These are phyloP conservation scores for Myrmaecium sp. DNA, from an alignment of 2,329 filamentous ascomycete species.

Conservation along the genomic window DNA sequence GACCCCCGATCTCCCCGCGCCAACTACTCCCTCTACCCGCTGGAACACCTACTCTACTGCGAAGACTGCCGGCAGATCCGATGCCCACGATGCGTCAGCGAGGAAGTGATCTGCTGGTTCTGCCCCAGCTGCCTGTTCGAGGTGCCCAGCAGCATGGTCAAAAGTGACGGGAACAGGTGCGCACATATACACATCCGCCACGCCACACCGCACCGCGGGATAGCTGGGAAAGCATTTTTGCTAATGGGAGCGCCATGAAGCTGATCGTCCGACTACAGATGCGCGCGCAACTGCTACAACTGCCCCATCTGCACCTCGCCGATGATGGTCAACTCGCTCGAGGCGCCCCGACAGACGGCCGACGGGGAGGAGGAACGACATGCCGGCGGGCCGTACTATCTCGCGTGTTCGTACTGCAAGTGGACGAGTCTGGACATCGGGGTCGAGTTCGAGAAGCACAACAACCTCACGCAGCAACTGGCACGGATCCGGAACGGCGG, in stretches of 20 bases:
- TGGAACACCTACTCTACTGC: slow-evolving; percentile 89
- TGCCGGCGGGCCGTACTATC: slow-evolving; percentile 46
- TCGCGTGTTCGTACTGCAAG: slow-evolving; percentile 79
- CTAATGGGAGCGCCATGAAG: not conserved
- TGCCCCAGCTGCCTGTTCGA: slow-evolving; percentile 94
- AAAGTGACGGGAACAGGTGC: slow-evolving; percentile 90
- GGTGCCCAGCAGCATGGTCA: slow-evolving; percentile 80
- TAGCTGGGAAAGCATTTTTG: not conserved
- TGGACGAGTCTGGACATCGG: slow-evolving; percentile 86
- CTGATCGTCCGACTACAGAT: slow-evolving; percentile 33
- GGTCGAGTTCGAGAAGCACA: slow-evolving; percentile 77
- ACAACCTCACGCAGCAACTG: slow-evolving; percentile 69
- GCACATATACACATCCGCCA: no score
- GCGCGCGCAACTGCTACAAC: slow-evolving; percentile 87
- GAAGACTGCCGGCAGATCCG: slow-evolving; percentile 95
- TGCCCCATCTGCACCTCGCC: slow-evolving; percentile 79
- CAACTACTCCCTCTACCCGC: slow-evolving; percentile 81
- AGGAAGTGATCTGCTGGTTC: slow-evolving; percentile 90
- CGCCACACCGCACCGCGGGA: not conserved
- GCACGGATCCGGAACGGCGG: slow-evolving; percentile 44
- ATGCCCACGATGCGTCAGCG: slow-evolving; percentile 76
- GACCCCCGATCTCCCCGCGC: slow-evolving; percentile 71
- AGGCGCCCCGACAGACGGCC: slow-evolving; percentile 30
- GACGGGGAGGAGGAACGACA: slow-evolving; percentile 7
- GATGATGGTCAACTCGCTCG: slow-evolving; percentile 56